Evolutionary conservation across 257 asterid species (phyloP), one percentile per base, ranked within the genome.

Genomic region (Ehretia macrophylla): DNA sequence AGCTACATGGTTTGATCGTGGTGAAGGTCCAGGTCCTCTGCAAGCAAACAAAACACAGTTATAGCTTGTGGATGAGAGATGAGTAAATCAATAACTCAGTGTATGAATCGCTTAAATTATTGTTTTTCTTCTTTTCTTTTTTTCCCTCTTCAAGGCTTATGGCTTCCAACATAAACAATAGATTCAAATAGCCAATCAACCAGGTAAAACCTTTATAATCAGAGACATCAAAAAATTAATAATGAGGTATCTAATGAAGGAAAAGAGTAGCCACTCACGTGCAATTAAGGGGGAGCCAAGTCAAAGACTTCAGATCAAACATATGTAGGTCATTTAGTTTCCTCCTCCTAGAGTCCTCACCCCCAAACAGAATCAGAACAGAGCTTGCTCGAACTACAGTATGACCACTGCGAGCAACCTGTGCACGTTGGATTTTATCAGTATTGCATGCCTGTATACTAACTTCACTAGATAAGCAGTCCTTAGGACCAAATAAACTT

Each of bases 281-380:
- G 99, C 99, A 93, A 79, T 82, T 90, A 74, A 93, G 96, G 45
- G 99, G 99, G 53, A 93, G 96, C 99, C 99, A 93, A 40, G 92
- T 89, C 51, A 83, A 84, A 71, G 99, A 89, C 73, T 89, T 89
- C 49, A 93, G 83, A 74, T 93, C 96, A 79, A 93, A 93, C 99
- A 86, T 93, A 71, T 93, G 96, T 50, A 93, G 78, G 72, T 93
- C 99, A 65, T 89, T 93, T 60, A 89, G 86, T 71, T 93, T 93
- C 77, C 91, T 81, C 73, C 83, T 81, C 73, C 73, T 89, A 61
- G 70, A 40, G 68, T 85, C 95, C 80, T 93, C 99, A 63, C 99
- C 99, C 62, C 99, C 99, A 77, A 93, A 93, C 66, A 93, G 64
- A 56, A 93, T 84, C 60, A 93, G 78, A 71, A 74, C 87, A 35